A percentile compares a stretch with the other conserved stretches of the same genome.
These are phyloP conservation scores for Pythium guiyangense DNA, from an alignment of 352 stramenopile species.

Conservation along the genomic window DNA sequence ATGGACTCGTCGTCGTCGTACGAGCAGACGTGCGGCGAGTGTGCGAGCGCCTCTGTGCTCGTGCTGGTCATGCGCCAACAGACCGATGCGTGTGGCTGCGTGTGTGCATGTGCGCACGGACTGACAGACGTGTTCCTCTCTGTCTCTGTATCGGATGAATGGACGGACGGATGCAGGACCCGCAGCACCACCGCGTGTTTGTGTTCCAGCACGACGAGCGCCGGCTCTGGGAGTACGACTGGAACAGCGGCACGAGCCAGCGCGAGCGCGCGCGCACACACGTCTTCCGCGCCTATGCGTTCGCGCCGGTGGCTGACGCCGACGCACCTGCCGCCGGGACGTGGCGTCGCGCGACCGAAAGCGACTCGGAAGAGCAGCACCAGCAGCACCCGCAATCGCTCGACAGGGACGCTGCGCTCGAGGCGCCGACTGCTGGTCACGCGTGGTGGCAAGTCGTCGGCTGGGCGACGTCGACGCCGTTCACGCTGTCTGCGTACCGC, in stretches of 20 bases:
- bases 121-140: too few relatives aligned
- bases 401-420: background rate
- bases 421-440: background rate
- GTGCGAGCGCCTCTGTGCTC: too few relatives aligned
- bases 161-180: background rate
- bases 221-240: constrained; percentile 53
- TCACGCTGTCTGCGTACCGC: constrained; percentile 15
- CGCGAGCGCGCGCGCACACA: constrained; percentile 32
- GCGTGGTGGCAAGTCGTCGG: constrained; percentile 23
- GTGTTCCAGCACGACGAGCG: constrained; percentile 30
- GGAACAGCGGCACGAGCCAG: constrained; percentile 49
- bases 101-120: too few relatives aligned
- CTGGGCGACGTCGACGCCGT: constrained; percentile 19
- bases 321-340: too few relatives aligned
- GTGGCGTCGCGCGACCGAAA: background rate
- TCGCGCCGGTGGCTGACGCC: constrained; percentile 9
- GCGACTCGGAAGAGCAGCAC: too few relatives aligned
- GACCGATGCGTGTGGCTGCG: too few relatives aligned
- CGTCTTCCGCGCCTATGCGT: constrained; percentile 37
- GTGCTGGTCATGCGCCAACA: too few relatives aligned
- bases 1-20: background rate
- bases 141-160: too few relatives aligned
- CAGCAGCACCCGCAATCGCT: too few relatives aligned
- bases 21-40: background rate
- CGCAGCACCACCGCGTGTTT: constrained; percentile 6